A percentile compares a stretch with the other conserved stretches of the same genome.
phyloP scores from a whole-genome alignment of 2,329 filamentous ascomycete species.

The Trichoderma brevicompactum region DNA sequence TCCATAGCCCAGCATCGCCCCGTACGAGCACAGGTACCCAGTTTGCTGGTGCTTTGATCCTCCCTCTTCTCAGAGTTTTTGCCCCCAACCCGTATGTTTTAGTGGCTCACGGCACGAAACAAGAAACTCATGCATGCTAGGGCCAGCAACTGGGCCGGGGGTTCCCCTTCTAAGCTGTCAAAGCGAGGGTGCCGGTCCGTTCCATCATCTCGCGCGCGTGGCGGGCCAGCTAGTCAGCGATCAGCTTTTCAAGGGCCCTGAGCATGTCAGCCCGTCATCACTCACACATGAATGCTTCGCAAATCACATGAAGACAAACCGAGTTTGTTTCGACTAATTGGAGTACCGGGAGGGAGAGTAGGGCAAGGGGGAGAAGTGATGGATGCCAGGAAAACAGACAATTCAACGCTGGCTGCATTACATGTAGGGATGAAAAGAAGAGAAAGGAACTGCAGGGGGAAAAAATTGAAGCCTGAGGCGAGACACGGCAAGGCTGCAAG shows the following conservation, averaged over 20 bases:
- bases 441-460: background rate
- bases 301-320: no score
- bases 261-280: constrained; percentile 6
- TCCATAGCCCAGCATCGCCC: constrained; percentile 1
- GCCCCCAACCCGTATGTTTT: background rate
- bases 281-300: background rate
- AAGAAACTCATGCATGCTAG: background rate
- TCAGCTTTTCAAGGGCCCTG: background rate
- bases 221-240: constrained; percentile 18
- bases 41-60: background rate
- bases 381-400: no score
- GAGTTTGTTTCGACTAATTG: no score
- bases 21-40: background rate
- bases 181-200: constrained; percentile 11
- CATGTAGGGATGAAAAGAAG: background rate
- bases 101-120: constrained; percentile 2
- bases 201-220: constrained; percentile 18
- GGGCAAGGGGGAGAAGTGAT: no score
- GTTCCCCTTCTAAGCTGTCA: constrained; percentile 16
- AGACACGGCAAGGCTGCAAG: no score
- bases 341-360: no score
- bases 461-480: background rate
- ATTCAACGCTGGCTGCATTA: background rate
- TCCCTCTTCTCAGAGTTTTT: background rate
- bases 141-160: constrained; percentile 5